Evolutionary conservation across 768 basidiomycete species (phyloP).

Genomic region (Naganishia vishniacii): DNA sequence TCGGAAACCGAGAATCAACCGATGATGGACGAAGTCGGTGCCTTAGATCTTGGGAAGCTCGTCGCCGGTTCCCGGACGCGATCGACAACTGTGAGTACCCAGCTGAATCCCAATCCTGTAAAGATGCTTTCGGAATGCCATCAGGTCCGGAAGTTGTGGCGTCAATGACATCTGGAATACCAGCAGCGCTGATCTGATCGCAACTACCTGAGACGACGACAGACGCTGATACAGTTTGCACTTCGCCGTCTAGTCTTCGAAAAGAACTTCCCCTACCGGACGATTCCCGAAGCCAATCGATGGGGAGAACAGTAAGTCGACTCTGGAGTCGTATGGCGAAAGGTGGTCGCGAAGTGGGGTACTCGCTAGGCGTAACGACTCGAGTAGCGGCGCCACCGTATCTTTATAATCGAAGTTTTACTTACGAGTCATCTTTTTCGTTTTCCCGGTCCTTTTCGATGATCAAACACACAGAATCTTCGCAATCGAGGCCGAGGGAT

Average conservation of each 20-base stretch:
- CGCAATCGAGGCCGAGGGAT: slow-evolving; percentile 44
- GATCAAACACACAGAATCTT: slow-evolving; percentile 35
- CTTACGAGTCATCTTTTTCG: background rate
- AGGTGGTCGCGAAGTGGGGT: too few species aligned
- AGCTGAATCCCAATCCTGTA: too few species aligned
- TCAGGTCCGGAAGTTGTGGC: too few species aligned
- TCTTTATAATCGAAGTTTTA: too few species aligned
- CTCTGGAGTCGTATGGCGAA: background rate
- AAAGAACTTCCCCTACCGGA: slow-evolving; percentile 37
- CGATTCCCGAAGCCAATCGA: slow-evolving; percentile 36
- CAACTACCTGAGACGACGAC: too few species aligned
- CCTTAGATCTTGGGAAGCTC: slow-evolving; percentile 23
- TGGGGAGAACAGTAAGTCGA: slow-evolving; percentile 45
- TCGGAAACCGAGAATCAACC: slow-evolving; percentile 1
- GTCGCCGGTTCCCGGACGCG: slow-evolving; percentile 17
- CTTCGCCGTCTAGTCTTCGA: slow-evolving; percentile 31
- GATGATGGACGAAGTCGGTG: background rate
- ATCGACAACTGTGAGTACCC: slow-evolving; percentile 43
- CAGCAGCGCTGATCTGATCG: too few species aligned
- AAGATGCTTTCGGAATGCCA: too few species aligned
- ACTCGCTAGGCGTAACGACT: too few species aligned
- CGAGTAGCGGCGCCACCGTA: too few species aligned
- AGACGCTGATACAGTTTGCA: background rate
- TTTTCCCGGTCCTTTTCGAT: background rate
- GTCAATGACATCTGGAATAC: too few species aligned